Evolutionary conservation across 2,329 filamentous ascomycete species (phyloP).

Genomic region (Colletotrichum sp.): DNA sequence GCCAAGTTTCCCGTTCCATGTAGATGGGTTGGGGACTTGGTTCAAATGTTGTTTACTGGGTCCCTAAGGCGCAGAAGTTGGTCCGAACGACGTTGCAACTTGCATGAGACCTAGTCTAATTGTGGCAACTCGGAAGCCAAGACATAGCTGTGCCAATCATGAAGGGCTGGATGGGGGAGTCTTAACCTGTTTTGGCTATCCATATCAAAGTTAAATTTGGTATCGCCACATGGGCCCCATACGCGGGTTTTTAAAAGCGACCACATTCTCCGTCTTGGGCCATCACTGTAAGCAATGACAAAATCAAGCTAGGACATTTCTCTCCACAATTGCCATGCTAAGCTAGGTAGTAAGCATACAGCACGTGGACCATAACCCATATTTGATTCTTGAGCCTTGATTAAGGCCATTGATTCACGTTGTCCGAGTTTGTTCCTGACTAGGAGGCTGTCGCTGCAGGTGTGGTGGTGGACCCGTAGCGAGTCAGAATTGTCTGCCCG

Average conservation of each 20-base stretch:
- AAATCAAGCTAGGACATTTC: not conserved
- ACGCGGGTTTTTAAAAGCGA: not conserved
- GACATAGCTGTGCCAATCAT: not conserved
- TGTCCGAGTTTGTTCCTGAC: not conserved
- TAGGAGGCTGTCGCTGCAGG: not conserved
- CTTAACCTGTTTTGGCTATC: slow-evolving; percentile 5
- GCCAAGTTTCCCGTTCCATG: not conserved
- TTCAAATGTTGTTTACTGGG: not conserved
- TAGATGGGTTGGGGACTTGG: not conserved
- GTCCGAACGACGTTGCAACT: not conserved
- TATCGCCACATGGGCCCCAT: not conserved
- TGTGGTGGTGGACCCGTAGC: not conserved
- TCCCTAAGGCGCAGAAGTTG: not conserved
- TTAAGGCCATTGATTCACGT: not conserved
- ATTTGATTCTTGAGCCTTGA: not conserved
- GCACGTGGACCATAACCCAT: not conserved
- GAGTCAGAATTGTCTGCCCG: not conserved
- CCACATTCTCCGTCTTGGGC: not conserved
- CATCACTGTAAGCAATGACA: not conserved
- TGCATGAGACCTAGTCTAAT: not conserved
- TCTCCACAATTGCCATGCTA: not conserved
- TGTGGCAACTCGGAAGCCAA: not conserved
- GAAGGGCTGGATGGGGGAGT: not conserved
- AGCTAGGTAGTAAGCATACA: too few relatives aligned
- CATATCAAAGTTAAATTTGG: slow-evolving; percentile 10